phyloP scores from a whole-genome alignment of 1,284 basidiomycete species.

The Apiotrichum sp. region DNA sequence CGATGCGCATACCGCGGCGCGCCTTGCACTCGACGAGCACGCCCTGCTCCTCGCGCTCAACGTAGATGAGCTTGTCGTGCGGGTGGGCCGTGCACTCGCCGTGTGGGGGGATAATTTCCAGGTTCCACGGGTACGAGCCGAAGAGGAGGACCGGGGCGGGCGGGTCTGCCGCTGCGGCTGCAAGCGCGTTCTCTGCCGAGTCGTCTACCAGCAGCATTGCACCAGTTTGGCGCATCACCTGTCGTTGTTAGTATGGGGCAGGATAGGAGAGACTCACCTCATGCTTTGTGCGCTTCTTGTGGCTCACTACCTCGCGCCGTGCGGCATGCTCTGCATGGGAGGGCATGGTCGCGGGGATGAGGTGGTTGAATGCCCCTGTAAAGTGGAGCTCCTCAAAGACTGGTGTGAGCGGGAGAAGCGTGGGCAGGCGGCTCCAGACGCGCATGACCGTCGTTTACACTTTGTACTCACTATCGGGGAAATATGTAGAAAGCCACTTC shows the following conservation, averaged over 20 bases:
- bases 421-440: too few relatives aligned
- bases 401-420: slow-evolving; percentile 20
- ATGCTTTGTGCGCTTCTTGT: slow-evolving; percentile 60
- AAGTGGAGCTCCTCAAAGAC: slow-evolving; percentile 65
- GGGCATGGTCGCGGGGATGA: slow-evolving; percentile 33
- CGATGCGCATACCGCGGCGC: slow-evolving; percentile 25
- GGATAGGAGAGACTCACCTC: slow-evolving; percentile 50
- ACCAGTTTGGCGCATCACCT: slow-evolving; percentile 61
- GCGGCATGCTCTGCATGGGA: slow-evolving; percentile 49
- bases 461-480: slow-evolving; percentile 53
- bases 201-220: slow-evolving; percentile 69
- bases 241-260: not conserved
- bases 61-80: slow-evolving; percentile 56
- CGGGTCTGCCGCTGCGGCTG: slow-evolving; percentile 49
- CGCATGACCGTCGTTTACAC: too few relatives aligned
- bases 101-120: slow-evolving; percentile 47
- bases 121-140: slow-evolving; percentile 71
- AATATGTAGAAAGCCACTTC: slow-evolving; percentile 61
- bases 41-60: slow-evolving; percentile 47
- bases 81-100: slow-evolving; percentile 30
- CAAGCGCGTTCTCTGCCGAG: slow-evolving; percentile 66
- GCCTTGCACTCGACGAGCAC: slow-evolving; percentile 43
- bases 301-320: slow-evolving; percentile 52
- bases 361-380: slow-evolving; percentile 60
- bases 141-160: slow-evolving; percentile 62